A percentile compares a stretch with the other conserved stretches of the same genome.
Conservation (phyloP, 305 asterid genomes). For the Stenogyne calaminthoides region DNA sequence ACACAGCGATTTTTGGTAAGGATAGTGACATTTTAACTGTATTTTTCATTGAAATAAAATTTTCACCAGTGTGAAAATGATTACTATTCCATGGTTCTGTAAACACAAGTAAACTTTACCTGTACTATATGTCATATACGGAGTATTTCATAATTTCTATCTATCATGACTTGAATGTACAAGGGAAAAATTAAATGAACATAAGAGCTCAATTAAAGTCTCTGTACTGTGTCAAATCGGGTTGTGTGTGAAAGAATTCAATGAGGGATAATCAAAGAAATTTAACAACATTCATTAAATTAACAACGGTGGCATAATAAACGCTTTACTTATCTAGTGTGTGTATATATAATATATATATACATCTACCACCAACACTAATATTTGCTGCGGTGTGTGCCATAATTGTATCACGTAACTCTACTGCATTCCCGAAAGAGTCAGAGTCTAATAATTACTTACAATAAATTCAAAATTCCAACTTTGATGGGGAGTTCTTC, state of each 20-base stretch:
- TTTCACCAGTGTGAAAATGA: too few species aligned
- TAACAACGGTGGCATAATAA: background rate
- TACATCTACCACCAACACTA: background rate
- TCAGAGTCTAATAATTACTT: constrained; percentile 24
- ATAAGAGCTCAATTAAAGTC: background rate
- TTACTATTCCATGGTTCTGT: too few species aligned
- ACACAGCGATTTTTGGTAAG: too few species aligned
- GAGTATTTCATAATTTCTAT: too few species aligned
- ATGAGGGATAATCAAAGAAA: background rate
- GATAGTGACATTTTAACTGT: too few species aligned
- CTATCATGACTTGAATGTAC: background rate
- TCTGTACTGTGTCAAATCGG: background rate
- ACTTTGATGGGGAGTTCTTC: constrained; percentile 25
- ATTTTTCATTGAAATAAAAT: too few species aligned
- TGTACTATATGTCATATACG: too few species aligned
- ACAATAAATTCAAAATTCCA: constrained; percentile 23
- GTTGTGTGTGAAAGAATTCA: background rate
- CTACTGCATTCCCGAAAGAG: background rate
- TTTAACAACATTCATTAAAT: background rate
- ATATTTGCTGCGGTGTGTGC: constrained; percentile 15
- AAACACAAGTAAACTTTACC: too few species aligned
- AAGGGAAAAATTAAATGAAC: background rate
- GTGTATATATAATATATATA: background rate
- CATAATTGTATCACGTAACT: constrained; percentile 35
- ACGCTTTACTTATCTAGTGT: background rate